A percentile compares a stretch with the other conserved stretches of the same genome.
These are phyloP conservation scores for Cantharellus anzutake DNA, from an alignment of 768 basidiomycete genomes.

Conservation along the genomic window DNA sequence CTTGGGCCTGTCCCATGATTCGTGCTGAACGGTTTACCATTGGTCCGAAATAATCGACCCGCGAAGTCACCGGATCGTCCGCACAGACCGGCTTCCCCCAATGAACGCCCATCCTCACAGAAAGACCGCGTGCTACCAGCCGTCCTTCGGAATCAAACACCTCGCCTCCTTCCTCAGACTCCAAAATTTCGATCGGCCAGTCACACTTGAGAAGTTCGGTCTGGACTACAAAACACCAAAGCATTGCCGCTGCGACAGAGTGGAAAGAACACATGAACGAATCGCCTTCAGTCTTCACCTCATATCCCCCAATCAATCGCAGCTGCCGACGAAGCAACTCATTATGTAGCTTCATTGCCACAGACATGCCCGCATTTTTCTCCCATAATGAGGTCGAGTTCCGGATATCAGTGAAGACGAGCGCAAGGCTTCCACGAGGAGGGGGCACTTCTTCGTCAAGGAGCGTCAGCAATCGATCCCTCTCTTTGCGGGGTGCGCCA, in stretches of 20 bases:
- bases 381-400: slow-evolving; percentile 98
- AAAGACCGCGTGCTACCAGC: slow-evolving; percentile 69
- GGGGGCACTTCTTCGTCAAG: slow-evolving; percentile 65
- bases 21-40: slow-evolving; percentile 90
- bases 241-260: slow-evolving; percentile 62
- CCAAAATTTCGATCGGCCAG: slow-evolving; percentile 90
- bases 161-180: slow-evolving; percentile 78
- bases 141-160: slow-evolving; percentile 45
- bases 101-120: slow-evolving; percentile 95
- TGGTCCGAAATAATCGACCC: slow-evolving; percentile 97
- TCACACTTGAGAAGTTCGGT: slow-evolving; percentile 55
- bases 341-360: slow-evolving; percentile 84
- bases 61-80: slow-evolving; percentile 70
- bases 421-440: slow-evolving; percentile 69
- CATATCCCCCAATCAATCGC: slow-evolving; percentile 85
- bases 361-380: slow-evolving; percentile 84
- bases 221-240: slow-evolving; percentile 84
- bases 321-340: slow-evolving; percentile 65
- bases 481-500: slow-evolving; percentile 18
- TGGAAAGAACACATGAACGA: slow-evolving; percentile 99
- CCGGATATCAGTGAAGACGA: slow-evolving; percentile 95
- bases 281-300: slow-evolving; percentile 99
- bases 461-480: slow-evolving; percentile 37
- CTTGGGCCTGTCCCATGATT: slow-evolving; percentile 62
- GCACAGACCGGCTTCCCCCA: slow-evolving; percentile 82